Base-by-base conservation (phyloP, 352 stramenopile genomes). In the Blastocystis sp. region DNA sequence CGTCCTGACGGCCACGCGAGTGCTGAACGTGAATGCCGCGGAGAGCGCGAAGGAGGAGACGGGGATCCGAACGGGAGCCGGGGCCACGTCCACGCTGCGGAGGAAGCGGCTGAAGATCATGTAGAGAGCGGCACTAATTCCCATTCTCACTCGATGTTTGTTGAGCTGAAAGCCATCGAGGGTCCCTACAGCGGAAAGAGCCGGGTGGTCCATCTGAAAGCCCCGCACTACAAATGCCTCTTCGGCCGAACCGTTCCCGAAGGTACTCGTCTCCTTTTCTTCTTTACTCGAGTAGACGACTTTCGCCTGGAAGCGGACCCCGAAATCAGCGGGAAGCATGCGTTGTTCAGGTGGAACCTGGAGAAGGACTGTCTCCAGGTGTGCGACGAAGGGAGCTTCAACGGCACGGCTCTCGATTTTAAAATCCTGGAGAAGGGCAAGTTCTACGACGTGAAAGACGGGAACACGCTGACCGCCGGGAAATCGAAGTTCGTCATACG, bases 101-200 rank as follows among this genome's bases (percentile, higher is more conserved):
- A 66, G 43, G 28, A 82, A 82, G 74, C 68, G 69, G 28, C 57
- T 82, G 59, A 82, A 82, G 38, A 45, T 82, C n/a, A 82, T 82
- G 74, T 82, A 38, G 3, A 28, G 24, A 60, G 10, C 9, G 9
- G 9, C 34, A 60, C 34, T 60, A 60, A 60, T 77, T 57, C 11
- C 7, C 54, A 7, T 24, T 77, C 43, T 19, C 28, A 60, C 10
- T 34, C 28, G 3, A 84, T 84, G 74, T 84, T 59, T 84, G 74
- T 84, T 40, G 42, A 69, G 17, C 48, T 84, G 52, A 84, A 84
- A 69, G 74, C 57, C 9, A 54, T 69, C 3, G 74, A 84, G 21
- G 74, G 74, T 3, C 74, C 74, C 17, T 84, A 84, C 45, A 38
- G 21, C 9, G 74, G 74, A 45, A 84, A 84, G 57, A 84, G 45